Conservation (phyloP, 2,329 filamentous ascomycete species). For the Allantophomopsis lycopodina region DNA sequence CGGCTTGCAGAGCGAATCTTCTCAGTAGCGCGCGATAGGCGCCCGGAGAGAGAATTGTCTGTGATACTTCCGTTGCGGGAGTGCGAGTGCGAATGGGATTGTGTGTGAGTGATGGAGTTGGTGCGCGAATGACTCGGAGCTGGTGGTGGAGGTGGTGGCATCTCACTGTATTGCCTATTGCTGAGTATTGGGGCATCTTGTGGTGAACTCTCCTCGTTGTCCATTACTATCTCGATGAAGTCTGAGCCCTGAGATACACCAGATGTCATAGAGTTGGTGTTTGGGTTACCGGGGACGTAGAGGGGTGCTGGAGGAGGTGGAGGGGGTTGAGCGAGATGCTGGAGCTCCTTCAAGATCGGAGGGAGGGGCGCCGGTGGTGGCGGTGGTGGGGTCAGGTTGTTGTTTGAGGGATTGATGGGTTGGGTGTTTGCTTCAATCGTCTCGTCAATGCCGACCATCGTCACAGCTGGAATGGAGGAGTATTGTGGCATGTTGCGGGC, state of each 20-base stretch:
- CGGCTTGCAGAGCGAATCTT: conserved; percentile 46
- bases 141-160: conserved; percentile 22
- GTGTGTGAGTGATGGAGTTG: conserved; percentile 11
- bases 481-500: conserved; percentile 12
- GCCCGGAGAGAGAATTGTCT: conserved; percentile 36
- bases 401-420: conserved; percentile 28
- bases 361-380: conserved; percentile 36
- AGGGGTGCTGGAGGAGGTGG: conserved; percentile 48
- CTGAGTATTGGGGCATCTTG: conserved; percentile 1
- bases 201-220: conserved; percentile 31
- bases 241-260: conserved; percentile 32
- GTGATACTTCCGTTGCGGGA: conserved; percentile 41
- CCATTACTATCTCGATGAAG: conserved; percentile 54
- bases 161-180: conserved; percentile 2
- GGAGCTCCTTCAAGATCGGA: conserved; percentile 45
- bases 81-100: conserved; percentile 24
- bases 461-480: conserved; percentile 15
- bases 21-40: conserved; percentile 43
- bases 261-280: conserved; percentile 18
- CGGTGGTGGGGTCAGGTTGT: conserved; percentile 33
- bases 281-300: conserved; percentile 21
- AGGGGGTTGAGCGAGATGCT: conserved; percentile 45
- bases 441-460: conserved; percentile 33
- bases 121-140: conserved; percentile 19
- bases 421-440: conserved; percentile 21